Evolutionary conservation across 176 grass and related monocot species (phyloP).

Genomic region (Avena atlantica): DNA sequence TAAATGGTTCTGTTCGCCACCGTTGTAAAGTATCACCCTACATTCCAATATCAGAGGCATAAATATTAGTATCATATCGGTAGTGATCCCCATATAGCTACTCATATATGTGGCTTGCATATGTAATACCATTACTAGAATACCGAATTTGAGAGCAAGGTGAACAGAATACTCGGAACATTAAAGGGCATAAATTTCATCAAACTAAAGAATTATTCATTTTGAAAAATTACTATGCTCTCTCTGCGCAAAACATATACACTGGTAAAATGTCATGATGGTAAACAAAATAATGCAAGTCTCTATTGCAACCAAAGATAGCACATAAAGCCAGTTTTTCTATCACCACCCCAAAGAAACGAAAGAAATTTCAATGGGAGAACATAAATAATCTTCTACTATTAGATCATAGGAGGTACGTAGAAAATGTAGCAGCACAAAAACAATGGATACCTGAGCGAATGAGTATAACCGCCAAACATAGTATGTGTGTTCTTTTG

Average conservation of each 20-base stretch:
- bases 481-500: constrained; percentile 96
- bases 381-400: constrained; percentile 16
- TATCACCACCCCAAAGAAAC: background rate
- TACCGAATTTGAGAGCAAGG: constrained; percentile 3
- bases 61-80: constrained; percentile 26
- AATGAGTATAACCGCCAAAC: constrained; percentile 99
- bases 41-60: constrained; percentile 43
- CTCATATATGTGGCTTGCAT: constrained; percentile 15
- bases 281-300: background rate
- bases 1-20: constrained; percentile 97
- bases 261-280: constrained; percentile 19
- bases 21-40: constrained; percentile 98
- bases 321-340: constrained; percentile 6
- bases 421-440: constrained; percentile 35
- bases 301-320: constrained; percentile 24
- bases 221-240: constrained; percentile 27
- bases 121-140: constrained; percentile 1
- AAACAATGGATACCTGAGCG: constrained; percentile 74
- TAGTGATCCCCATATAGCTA: background rate
- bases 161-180: background rate
- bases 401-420: constrained; percentile 32
- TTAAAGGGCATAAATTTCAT: constrained; percentile 15
- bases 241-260: constrained; percentile 7
- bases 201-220: constrained; percentile 12
- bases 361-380: background rate